Evolutionary conservation across 2,329 filamentous ascomycete species (phyloP).

Genomic region (Ophiosphaerella herpotricha): DNA sequence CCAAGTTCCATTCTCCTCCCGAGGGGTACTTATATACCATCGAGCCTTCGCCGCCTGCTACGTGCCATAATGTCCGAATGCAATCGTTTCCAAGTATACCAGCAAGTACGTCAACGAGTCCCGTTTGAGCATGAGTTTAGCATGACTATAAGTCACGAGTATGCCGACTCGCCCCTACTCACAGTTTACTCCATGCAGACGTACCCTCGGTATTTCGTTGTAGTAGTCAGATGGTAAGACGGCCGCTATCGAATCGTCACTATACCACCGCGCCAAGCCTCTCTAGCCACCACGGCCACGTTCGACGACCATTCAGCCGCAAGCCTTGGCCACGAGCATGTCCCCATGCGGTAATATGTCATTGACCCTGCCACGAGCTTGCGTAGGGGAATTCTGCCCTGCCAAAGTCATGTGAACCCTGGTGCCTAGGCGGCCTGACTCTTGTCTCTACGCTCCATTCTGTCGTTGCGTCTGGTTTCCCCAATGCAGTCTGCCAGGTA

Average conservation of each 20-base stretch:
- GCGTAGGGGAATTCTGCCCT: background rate
- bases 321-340: background rate
- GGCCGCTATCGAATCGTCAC: background rate
- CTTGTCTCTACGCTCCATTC: too few species aligned
- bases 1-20: background rate
- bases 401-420: too few species aligned
- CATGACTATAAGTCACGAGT: background rate
- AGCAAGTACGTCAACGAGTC: background rate
- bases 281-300: background rate
- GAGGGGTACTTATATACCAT: too few species aligned
- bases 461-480: too few species aligned
- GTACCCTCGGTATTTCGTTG: too few species aligned
- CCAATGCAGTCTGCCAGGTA: background rate
- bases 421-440: too few species aligned
- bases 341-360: background rate
- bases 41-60: too few species aligned
- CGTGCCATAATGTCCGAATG: too few species aligned
- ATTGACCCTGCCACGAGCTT: background rate
- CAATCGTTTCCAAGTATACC: too few species aligned
- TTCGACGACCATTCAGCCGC: background rate
- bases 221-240: background rate
- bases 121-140: background rate
- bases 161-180: constrained; percentile 1
- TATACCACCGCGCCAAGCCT: background rate
- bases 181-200: background rate